Conservation (phyloP, 352 stramenopile species). For the Globisporangium mamillatum region DNA sequence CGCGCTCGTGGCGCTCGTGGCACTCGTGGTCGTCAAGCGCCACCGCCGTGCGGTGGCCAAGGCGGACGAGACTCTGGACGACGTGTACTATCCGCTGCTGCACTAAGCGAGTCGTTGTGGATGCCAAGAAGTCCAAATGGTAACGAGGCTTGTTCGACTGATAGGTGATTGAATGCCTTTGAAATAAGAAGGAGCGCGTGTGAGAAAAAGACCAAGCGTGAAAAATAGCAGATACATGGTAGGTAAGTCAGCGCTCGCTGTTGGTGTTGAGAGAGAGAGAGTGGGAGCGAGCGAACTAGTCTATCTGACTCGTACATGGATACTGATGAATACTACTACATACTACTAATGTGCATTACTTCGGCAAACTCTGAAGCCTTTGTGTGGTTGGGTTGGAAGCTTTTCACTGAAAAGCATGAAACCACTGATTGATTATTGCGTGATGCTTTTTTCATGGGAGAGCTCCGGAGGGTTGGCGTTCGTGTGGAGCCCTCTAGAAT, state of each 20-base stretch:
- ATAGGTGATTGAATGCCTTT: not conserved
- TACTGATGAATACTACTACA: not conserved
- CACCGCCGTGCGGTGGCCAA: constrained; percentile 24
- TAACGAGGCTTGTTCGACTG: not conserved
- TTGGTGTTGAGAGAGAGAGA: too few species aligned
- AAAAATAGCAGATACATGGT: not conserved
- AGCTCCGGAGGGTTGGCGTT: not conserved
- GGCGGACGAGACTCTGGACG: constrained; percentile 25
- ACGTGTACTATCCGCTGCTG: constrained; percentile 64
- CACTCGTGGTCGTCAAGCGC: constrained; percentile 49
- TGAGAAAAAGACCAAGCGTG: not conserved
- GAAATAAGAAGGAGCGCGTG: not conserved
- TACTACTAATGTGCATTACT: not conserved
- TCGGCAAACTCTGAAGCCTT: too few species aligned
- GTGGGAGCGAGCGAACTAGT: not conserved
- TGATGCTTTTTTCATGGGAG: too few species aligned
- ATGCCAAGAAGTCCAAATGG: not conserved
- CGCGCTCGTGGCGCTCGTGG: constrained; percentile 44
- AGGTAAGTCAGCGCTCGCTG: not conserved
- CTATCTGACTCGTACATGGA: not conserved
- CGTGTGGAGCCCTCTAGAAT: not conserved
- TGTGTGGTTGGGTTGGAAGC: too few species aligned
- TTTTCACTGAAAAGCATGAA: too few species aligned
- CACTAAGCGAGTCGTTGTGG: constrained; percentile 25
- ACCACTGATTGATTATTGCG: too few species aligned